Conservation (phyloP, 192 early-diverging fungal genomes). For the Rhizophagus clarus region DNA sequence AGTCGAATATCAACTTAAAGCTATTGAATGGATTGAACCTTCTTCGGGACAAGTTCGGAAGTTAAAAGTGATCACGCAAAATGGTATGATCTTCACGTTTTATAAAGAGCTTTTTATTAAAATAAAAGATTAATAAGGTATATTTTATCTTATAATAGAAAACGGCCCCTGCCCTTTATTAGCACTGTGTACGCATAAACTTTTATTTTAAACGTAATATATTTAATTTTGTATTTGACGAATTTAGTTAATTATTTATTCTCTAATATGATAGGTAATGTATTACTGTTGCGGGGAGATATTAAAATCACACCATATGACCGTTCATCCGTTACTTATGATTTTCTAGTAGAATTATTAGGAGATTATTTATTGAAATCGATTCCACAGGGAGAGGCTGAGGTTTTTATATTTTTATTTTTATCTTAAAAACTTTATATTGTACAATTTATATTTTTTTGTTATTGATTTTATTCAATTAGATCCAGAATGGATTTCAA, state of each 20-base stretch:
- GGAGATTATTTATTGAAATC: constrained; percentile 73
- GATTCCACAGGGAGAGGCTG: constrained; percentile 29
- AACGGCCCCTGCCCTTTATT: constrained; percentile 94
- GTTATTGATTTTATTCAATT: neutral
- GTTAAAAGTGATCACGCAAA: constrained; percentile 86
- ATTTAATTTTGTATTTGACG: neutral
- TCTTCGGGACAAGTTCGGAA: constrained; percentile 50
- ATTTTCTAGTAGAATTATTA: constrained; percentile 69
- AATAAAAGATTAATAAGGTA: too few relatives aligned
- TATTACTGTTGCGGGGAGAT: constrained; percentile 72
- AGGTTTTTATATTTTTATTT: constrained; percentile 16
- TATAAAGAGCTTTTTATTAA: neutral
- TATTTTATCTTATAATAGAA: constrained; percentile 42
- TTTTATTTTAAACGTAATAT: neutral
- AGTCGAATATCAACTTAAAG: constrained; percentile 72
- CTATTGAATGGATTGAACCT: constrained; percentile 65
- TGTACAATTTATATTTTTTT: neutral
- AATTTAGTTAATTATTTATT: neutral
- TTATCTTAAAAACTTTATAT: neutral
- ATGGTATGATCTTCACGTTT: constrained; percentile 45
- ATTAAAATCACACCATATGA: constrained; percentile 59
- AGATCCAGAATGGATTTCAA: constrained; percentile 19
- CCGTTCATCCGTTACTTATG: constrained; percentile 60
- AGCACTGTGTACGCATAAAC: constrained; percentile 56
- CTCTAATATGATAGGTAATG: constrained; percentile 58